Conservation (phyloP, 768 basidiomycete genomes). For the Tulasnella sp. region DNA sequence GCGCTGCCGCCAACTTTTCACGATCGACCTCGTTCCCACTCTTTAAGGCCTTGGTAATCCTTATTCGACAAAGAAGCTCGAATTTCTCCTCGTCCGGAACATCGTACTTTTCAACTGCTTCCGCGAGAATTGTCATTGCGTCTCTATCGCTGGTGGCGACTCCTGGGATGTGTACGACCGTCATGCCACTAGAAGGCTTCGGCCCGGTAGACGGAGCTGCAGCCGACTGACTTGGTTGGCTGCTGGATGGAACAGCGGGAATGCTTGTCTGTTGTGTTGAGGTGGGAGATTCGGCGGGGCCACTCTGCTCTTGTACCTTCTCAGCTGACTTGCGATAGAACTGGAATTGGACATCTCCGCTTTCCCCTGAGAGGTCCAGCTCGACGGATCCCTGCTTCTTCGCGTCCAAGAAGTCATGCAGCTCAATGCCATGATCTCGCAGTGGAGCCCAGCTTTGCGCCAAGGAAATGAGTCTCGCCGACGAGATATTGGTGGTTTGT, state of each 20-base stretch:
- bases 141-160: constrained; percentile 48
- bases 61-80: constrained; percentile 77
- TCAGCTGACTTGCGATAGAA: constrained; percentile 53
- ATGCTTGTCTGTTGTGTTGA: constrained; percentile 30
- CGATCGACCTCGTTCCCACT: constrained; percentile 49
- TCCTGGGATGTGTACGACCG: constrained; percentile 48
- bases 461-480: constrained; percentile 67
- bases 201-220: neutral
- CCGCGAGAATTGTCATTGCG: constrained; percentile 66
- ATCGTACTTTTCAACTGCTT: constrained; percentile 51
- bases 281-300: constrained; percentile 27
- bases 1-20: constrained; percentile 66
- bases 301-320: constrained; percentile 39
- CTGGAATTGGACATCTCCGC: constrained; percentile 52
- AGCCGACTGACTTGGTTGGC: constrained; percentile 13
- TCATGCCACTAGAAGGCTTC: constrained; percentile 34
- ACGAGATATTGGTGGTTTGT: constrained; percentile 66
- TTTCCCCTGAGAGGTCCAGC: constrained; percentile 4
- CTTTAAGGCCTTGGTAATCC: constrained; percentile 59
- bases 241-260: constrained; percentile 23
- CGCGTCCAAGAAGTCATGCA: constrained; percentile 52
- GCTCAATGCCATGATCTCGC: constrained; percentile 57
- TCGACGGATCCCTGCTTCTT: constrained; percentile 29
- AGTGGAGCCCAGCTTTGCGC: constrained; percentile 76
- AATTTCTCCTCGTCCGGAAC: constrained; percentile 78